These are phyloP conservation scores for Barnettozyma sucrosica DNA, from an alignment of 805 yeast species.

Conservation along the genomic window DNA sequence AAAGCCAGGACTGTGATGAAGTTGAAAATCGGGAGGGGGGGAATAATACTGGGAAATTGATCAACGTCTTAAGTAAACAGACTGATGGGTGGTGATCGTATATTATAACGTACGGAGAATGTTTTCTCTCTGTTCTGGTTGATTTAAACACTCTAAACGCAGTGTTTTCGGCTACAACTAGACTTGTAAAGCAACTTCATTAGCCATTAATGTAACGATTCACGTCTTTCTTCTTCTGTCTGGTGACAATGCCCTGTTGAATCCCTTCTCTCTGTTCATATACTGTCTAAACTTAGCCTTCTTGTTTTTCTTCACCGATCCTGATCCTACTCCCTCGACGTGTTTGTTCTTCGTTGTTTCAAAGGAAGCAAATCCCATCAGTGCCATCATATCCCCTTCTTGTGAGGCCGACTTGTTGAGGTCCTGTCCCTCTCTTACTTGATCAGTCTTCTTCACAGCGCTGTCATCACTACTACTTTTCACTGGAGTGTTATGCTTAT, in stretches of 20 bases:
- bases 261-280: slow-evolving; percentile 52
- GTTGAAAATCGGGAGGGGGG: background rate
- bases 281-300: slow-evolving; percentile 51
- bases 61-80: slow-evolving; percentile 35
- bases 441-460: background rate
- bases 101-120: too few relatives aligned
- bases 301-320: slow-evolving; percentile 33
- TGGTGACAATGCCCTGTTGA: slow-evolving; percentile 51
- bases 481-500: slow-evolving; percentile 8
- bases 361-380: slow-evolving; percentile 58
- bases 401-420: background rate
- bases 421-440: background rate
- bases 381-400: slow-evolving; percentile 29
- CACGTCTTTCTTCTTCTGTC: slow-evolving; percentile 23
- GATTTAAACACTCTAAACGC: too few relatives aligned
- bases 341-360: slow-evolving; percentile 52
- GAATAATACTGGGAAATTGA: slow-evolving; percentile 22
- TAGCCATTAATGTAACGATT: background rate
- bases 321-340: slow-evolving; percentile 43
- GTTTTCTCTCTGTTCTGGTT: too few relatives aligned
- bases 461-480: background rate
- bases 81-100: slow-evolving; percentile 31
- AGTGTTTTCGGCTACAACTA: too few relatives aligned
- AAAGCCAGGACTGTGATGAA: background rate
- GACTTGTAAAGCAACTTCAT: background rate